A percentile compares a stretch with the other conserved stretches of the same genome.
Conservation (phyloP, 129 eudicot species). For the Saposhnikovia divaricata region DNA sequence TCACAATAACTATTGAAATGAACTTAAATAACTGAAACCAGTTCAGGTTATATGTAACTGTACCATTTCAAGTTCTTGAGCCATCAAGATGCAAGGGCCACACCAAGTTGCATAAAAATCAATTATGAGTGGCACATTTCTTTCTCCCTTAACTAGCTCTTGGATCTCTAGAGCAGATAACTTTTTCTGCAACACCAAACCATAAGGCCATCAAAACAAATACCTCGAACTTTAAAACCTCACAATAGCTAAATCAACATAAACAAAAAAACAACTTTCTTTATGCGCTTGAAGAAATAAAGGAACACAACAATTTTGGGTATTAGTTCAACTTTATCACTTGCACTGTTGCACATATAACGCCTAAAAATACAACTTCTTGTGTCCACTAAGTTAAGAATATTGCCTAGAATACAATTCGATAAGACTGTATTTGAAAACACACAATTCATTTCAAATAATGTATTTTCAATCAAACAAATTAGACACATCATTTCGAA, state of each 20-base stretch:
- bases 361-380: background rate
- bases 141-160: conserved; percentile 71
- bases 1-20: background rate
- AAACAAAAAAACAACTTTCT: background rate
- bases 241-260: background rate
- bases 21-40: background rate
- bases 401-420: background rate
- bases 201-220: background rate
- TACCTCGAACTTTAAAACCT: conserved; percentile 4
- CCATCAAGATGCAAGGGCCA: conserved; percentile 95
- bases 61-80: conserved; percentile 97
- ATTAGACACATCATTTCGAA: background rate
- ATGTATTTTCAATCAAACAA: no score
- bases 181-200: conserved; percentile 59
- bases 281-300: no score
- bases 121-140: conserved; percentile 75
- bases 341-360: background rate
- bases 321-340: background rate
- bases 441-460: background rate
- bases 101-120: conserved; percentile 98
- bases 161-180: conserved; percentile 71
- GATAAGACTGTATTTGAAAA: no score
- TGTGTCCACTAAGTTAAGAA: background rate
- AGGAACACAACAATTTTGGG: background rate
- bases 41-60: background rate